A percentile compares a stretch with the other conserved stretches of the same genome.
Evolutionary conservation across 495 filamentous ascomycete genomes (phyloP).

Genomic region (Xylaria sp.): DNA sequence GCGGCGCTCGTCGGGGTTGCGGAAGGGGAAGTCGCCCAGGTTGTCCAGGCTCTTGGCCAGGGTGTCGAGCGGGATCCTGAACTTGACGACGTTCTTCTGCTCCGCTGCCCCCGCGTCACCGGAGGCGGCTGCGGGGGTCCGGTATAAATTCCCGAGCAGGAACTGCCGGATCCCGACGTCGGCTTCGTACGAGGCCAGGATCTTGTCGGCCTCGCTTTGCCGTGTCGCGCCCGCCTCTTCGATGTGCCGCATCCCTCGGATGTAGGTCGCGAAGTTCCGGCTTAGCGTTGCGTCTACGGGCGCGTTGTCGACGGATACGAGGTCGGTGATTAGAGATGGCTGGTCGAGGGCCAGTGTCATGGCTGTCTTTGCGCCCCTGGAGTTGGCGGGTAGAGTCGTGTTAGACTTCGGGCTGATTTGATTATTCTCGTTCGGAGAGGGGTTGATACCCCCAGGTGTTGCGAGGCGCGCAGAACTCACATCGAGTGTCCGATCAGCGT

Average conservation of each 20-base stretch:
- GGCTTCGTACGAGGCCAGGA: conserved; percentile 78
- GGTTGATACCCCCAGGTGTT: not conserved
- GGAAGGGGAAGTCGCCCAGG: conserved; percentile 88
- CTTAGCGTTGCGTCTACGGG: conserved; percentile 78
- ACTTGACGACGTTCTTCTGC: conserved; percentile 39
- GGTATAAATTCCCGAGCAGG: conserved; percentile 85
- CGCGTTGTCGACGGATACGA: conserved; percentile 92
- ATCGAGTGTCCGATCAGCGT: conserved; percentile 96
- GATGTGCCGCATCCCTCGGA: conserved; percentile 83
- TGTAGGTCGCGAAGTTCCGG: conserved; percentile 79
- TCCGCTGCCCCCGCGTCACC: not conserved
- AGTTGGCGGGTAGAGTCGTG: conserved; percentile 6
- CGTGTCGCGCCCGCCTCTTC: conserved; percentile 69
- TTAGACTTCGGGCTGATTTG: not conserved
- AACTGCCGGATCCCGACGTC: conserved; percentile 85
- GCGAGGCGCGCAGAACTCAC: conserved; percentile 53
- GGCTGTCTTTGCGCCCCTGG: conserved; percentile 90
- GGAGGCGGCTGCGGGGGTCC: conserved; percentile 35
- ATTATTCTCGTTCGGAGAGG: not conserved
- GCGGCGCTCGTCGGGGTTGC: conserved; percentile 61
- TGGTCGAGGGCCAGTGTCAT: conserved; percentile 83
- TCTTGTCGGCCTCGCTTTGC: conserved; percentile 79
- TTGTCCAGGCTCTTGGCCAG: conserved; percentile 51
- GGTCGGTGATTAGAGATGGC: conserved; percentile 66
- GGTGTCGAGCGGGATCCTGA: conserved; percentile 55